Conservation (phyloP, 768 basidiomycete genomes). For the Lactifluus subvellereus region DNA sequence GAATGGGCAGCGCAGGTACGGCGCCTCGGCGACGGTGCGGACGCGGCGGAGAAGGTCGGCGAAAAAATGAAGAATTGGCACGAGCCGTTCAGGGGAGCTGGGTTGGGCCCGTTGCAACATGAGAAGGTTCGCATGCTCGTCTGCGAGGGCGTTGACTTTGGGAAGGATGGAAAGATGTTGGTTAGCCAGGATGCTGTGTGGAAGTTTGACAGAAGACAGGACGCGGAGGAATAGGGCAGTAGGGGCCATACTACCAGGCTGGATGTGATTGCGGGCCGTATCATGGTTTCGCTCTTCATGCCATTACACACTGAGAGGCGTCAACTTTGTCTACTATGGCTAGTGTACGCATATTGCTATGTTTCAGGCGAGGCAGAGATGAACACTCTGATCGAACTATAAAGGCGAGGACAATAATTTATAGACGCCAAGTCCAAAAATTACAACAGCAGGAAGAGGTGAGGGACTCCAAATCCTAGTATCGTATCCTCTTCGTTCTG, state of each 20-base stretch:
- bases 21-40: no score
- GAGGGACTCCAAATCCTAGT: not conserved
- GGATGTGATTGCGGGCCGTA: no score
- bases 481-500: slow-evolving; percentile 26
- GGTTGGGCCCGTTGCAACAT: slow-evolving; percentile 17
- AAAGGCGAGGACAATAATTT: not conserved
- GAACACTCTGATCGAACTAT: not conserved
- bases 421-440: not conserved
- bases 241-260: no score
- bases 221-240: not conserved
- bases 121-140: slow-evolving; percentile 22
- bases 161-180: slow-evolving; percentile 10
- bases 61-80: slow-evolving; percentile 18
- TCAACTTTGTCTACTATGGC: not conserved
- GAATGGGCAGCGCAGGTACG: slow-evolving; percentile 38
- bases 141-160: slow-evolving; percentile 20
- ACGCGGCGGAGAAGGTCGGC: not conserved
- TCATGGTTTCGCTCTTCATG: no score
- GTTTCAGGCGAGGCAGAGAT: not conserved
- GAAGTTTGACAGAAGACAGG: slow-evolving; percentile 7
- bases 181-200: slow-evolving; percentile 13
- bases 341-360: not conserved
- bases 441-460: not conserved
- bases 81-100: slow-evolving; percentile 12
- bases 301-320: no score